Evolutionary conservation across 345 rosid species (phyloP).

Genomic region (Salix suchowensis): DNA sequence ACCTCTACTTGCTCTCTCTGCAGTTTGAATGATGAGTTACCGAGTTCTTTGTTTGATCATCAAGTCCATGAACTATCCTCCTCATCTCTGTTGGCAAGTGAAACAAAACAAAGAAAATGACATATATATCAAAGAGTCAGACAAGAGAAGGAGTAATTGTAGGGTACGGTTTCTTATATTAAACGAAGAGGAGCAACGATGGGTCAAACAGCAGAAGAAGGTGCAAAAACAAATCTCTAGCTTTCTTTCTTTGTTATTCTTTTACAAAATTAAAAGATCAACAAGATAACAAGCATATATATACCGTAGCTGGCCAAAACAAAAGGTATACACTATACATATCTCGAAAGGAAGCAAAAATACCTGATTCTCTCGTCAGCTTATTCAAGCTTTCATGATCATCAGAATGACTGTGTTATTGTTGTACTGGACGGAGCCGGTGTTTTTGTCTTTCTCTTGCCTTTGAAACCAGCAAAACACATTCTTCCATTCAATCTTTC

Average conservation of each 20-base stretch:
- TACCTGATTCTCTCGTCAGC: conserved; percentile 27
- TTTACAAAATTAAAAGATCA: neutral
- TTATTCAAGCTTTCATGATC: conserved; percentile 7
- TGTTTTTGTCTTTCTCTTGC: conserved; percentile 18
- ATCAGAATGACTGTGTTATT: neutral
- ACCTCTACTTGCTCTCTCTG: conserved; percentile 36
- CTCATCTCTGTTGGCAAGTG: conserved; percentile 19
- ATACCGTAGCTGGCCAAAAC: neutral
- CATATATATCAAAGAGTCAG: neutral
- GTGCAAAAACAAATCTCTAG: neutral
- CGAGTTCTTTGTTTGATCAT: conserved; percentile 41
- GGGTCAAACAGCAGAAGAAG: neutral
- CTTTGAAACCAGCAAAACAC: conserved; percentile 27
- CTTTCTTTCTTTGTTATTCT: neutral
- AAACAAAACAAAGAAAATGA: neutral
- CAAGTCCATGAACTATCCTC: conserved; percentile 31
- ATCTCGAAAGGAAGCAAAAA: neutral
- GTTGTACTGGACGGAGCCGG: conserved; percentile 9
- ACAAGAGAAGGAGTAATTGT: neutral
- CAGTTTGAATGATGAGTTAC: conserved; percentile 22
- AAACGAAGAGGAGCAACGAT: neutral
- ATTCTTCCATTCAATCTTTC: conserved; percentile 21
- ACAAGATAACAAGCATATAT: neutral
- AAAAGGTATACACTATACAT: neutral
- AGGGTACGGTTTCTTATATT: too few relatives aligned